Conservation (phyloP, 305 asterid genomes). For the Petunia hybrid region DNA sequence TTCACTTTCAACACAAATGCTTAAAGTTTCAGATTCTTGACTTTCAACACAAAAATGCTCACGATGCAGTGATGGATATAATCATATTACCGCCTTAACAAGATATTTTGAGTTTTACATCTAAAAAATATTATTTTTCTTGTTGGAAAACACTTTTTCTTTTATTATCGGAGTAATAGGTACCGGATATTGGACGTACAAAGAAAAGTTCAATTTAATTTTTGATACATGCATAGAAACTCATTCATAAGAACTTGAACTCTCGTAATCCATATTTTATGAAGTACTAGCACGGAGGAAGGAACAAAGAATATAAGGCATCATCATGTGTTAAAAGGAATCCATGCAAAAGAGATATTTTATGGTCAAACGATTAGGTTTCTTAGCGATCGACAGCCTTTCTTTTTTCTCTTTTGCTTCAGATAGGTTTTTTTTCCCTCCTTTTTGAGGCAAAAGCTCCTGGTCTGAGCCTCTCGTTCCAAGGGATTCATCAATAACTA, state of each 20-base stretch:
- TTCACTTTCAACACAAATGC: not conserved
- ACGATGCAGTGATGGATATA: too few relatives aligned
- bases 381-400: not conserved
- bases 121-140: too few relatives aligned
- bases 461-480: not conserved
- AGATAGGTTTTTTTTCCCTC: not conserved
- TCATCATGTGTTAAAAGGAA: conserved; percentile 16
- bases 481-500: conserved; percentile 22
- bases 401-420: not conserved
- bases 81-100: too few relatives aligned
- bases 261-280: too few relatives aligned
- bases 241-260: too few relatives aligned
- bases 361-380: not conserved
- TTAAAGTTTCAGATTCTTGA: not conserved
- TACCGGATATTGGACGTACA: too few relatives aligned
- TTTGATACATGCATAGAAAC: too few relatives aligned
- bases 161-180: too few relatives aligned
- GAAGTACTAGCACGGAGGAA: too few relatives aligned
- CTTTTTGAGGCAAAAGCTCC: not conserved
- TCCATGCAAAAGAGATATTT: conserved; percentile 13
- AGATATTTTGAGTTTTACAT: too few relatives aligned
- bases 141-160: too few relatives aligned
- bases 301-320: conserved; percentile 19
- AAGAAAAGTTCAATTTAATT: too few relatives aligned
- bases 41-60: not conserved